Evolutionary conservation across 2,329 filamentous ascomycete genomes (phyloP).

Genomic region (Colletotrichum spinosum): DNA sequence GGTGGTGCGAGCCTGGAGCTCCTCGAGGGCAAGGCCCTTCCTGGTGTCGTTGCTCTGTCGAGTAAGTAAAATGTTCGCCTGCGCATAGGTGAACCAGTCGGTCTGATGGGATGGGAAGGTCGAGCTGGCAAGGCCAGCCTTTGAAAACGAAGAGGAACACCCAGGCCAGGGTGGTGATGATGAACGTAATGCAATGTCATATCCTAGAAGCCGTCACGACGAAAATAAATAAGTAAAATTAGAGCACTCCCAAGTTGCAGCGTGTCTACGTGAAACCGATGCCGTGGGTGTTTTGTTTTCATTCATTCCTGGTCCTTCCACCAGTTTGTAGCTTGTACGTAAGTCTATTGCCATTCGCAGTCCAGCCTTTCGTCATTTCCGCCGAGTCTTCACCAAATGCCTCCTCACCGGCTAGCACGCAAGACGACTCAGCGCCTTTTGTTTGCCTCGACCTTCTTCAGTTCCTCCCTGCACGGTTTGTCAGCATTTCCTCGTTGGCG

Average conservation of each 20-base stretch:
- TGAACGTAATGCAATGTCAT: slow-evolving; percentile 36
- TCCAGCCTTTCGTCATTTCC: slow-evolving; percentile 20
- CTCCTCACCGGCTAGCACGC: not conserved
- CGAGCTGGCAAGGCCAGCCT: slow-evolving; percentile 49
- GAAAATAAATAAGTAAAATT: slow-evolving; percentile 19
- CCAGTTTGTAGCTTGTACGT: slow-evolving; percentile 25
- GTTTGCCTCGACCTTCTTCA: slow-evolving; percentile 90
- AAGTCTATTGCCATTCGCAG: slow-evolving; percentile 25
- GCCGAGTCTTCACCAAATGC: not conserved
- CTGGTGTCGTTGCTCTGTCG: slow-evolving; percentile 92
- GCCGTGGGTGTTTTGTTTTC: not conserved
- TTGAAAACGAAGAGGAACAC: slow-evolving; percentile 35
- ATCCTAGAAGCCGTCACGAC: slow-evolving; percentile 30
- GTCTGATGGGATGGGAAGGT: slow-evolving; percentile 47
- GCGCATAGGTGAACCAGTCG: slow-evolving; percentile 29
- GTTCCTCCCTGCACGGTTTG: slow-evolving; percentile 75
- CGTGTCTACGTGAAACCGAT: not conserved
- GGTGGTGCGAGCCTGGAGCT: slow-evolving; percentile 96
- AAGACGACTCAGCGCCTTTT: slow-evolving; percentile 67
- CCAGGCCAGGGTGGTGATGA: slow-evolving; percentile 20
- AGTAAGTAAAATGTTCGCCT: slow-evolving; percentile 65
- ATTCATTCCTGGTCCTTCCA: slow-evolving; percentile 32
- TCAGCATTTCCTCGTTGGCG: not conserved
- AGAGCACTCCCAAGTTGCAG: not conserved
- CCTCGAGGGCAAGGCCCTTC: slow-evolving; percentile 97